Conservation (phyloP, 768 basidiomycete genomes). For the Mycena polygramma region DNA sequence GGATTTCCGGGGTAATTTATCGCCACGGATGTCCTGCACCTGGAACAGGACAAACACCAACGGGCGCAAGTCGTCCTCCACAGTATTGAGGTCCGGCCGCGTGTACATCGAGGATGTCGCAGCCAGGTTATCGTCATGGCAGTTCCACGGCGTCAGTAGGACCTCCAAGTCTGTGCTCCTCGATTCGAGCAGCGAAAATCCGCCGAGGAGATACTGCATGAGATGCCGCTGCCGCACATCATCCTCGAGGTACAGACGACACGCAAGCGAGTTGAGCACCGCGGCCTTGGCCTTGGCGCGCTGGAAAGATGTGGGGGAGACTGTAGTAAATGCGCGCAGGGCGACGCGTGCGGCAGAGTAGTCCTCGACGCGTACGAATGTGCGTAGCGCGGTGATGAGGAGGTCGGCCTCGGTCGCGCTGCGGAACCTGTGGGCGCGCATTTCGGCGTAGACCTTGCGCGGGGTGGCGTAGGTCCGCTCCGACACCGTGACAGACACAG, state of each 20-base stretch:
- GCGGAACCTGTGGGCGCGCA: neutral
- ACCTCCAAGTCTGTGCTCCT: neutral
- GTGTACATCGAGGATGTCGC: too few species aligned
- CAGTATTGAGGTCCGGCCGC: too few species aligned
- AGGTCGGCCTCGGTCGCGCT: neutral
- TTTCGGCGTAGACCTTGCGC: neutral
- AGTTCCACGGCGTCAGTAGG: too few species aligned
- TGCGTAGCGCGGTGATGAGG: conserved; percentile 4
- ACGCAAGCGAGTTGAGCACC: neutral
- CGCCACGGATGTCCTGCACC: neutral
- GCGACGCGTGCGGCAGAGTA: neutral
- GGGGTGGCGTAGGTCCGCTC: neutral
- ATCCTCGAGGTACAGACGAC: neutral
- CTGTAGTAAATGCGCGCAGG: neutral
- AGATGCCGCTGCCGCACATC: neutral
- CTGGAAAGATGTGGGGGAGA: neutral
- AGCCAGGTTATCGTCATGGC: too few species aligned
- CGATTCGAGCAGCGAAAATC: neutral
- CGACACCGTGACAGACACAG: neutral
- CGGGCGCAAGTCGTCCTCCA: neutral
- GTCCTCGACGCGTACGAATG: neutral
- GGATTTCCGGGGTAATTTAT: too few species aligned
- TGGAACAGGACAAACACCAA: neutral
- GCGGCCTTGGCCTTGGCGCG: neutral
- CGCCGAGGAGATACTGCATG: neutral